Evolutionary conservation across 805 yeast species (phyloP).

Genomic region (Candida krabiensis): DNA sequence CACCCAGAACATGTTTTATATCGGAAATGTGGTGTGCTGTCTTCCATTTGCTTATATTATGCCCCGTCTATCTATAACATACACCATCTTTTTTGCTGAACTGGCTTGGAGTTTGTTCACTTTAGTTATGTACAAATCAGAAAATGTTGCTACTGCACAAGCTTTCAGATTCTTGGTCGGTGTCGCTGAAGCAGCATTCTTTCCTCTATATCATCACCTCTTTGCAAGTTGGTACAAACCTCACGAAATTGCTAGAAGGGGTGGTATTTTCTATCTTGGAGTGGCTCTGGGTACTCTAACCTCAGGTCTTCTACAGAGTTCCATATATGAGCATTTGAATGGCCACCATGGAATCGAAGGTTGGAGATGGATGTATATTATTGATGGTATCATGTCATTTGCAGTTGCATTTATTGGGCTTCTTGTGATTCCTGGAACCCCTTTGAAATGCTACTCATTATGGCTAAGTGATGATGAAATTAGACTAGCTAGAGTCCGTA

Average conservation of each 20-base stretch:
- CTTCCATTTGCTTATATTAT: constrained; percentile 53
- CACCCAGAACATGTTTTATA: constrained; percentile 22
- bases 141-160: constrained; percentile 47
- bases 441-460: constrained; percentile 43
- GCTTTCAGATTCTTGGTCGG: constrained; percentile 61
- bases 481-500: constrained; percentile 43
- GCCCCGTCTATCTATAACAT: constrained; percentile 41
- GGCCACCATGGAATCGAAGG: constrained; percentile 31
- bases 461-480: constrained; percentile 42
- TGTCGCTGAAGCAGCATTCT: constrained; percentile 57
- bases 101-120: constrained; percentile 33
- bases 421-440: constrained; percentile 43
- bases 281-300: constrained; percentile 55
- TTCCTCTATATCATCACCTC: constrained; percentile 59
- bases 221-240: constrained; percentile 57
- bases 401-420: constrained; percentile 41
- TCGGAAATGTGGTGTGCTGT: constrained; percentile 60
- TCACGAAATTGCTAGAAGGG: constrained; percentile 56
- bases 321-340: constrained; percentile 27
- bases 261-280: constrained; percentile 58
- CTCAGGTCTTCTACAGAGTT: constrained; percentile 49
- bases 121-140: constrained; percentile 20
- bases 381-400: constrained; percentile 41
- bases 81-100: constrained; percentile 53
- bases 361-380: constrained; percentile 51